Base-by-base conservation (phyloP, 2,329 filamentous ascomycete genomes). In the Xylaria sp. region DNA sequence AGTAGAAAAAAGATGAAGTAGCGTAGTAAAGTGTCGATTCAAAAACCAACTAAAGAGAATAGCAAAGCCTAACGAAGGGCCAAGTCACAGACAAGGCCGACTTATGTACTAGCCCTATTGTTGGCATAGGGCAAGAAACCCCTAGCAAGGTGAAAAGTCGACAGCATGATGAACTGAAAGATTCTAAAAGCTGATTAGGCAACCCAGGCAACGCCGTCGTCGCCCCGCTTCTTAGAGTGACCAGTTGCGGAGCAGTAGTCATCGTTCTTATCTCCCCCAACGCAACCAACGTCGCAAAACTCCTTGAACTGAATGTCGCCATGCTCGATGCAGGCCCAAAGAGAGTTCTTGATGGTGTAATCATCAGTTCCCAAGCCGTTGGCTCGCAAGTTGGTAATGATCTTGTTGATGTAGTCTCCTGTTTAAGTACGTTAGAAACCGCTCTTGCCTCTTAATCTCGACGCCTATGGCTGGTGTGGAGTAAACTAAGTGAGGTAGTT, bases 321-420 rank as follows among this genome's bases (percentile, higher is more conserved):
- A 29, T 47, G 51, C 3, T 53, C 17, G 5, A 54, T 10, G 27
- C 62, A 64, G 7, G 27, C 29, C 43, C 52, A 64, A 2, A 62
- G 40, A n/a, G 62, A 64, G n/a, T 64, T 52, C n/a, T 55, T 3
- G 11, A 64, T 48, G 23, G 38, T 38, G 35, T 21, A 54, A 21
- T 62, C 59, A 8, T 59, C 51, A 3, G 58, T 44, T 9, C 44
- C 25, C 27, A 46, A 10, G 25, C 52, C 48, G 51, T 48, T 40
- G 25, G 38, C 51, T 11, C 17, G 25, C 11, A 54, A 38, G 4
- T 25, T 15, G 38, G 27, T 25, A 0, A 13, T 43, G 17, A 54
- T 54, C 27, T n/a, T 54, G 17, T n/a, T 44, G 25, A 19, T 44
- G 19, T 54, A 54, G 13, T 54, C 27, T 25, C 27, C 51, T 54